Conservation (phyloP, 805 yeast genomes). For the Candida koratica region DNA sequence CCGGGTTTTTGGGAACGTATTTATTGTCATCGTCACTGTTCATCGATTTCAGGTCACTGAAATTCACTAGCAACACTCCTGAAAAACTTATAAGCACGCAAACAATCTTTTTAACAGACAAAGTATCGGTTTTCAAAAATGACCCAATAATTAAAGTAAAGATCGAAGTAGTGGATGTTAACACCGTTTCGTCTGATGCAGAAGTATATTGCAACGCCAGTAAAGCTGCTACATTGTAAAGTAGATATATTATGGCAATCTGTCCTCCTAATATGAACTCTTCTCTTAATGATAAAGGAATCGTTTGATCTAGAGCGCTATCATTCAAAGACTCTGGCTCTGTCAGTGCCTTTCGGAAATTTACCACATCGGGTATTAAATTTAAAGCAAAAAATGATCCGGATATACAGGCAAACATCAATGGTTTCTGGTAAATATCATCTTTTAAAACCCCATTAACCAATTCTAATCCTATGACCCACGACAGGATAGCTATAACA, state of each 20-base stretch:
- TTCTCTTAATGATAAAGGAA: constrained; percentile 23
- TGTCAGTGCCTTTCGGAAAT: neutral
- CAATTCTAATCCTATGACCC: constrained; percentile 49
- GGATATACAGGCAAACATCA: constrained; percentile 44
- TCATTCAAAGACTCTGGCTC: constrained; percentile 1
- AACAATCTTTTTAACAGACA: constrained; percentile 38
- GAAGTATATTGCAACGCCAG: constrained; percentile 46
- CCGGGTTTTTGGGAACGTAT: constrained; percentile 34
- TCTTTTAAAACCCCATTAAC: constrained; percentile 48
- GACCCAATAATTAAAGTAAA: constrained; percentile 47
- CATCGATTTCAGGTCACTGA: constrained; percentile 26
- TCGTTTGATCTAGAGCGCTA: constrained; percentile 5
- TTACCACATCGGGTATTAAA: constrained; percentile 35
- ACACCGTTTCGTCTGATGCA: constrained; percentile 50
- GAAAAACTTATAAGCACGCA: constrained; percentile 43
- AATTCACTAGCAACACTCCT: constrained; percentile 46
- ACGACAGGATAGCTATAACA: constrained; percentile 39
- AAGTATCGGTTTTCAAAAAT: constrained; percentile 36
- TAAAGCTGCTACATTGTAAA: constrained; percentile 39
- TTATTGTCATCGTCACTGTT: constrained; percentile 19
- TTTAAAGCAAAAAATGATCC: constrained; percentile 47
- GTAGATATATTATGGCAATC: constrained; percentile 39
- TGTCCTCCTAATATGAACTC: constrained; percentile 35
- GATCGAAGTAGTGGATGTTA: constrained; percentile 49
- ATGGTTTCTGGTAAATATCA: constrained; percentile 46